Percentiles rank a stretch among this genome's conserved stretches.
Evolutionary conservation across 2,329 filamentous ascomycete species (phyloP).

Genomic region (Penicillium sp.): DNA sequence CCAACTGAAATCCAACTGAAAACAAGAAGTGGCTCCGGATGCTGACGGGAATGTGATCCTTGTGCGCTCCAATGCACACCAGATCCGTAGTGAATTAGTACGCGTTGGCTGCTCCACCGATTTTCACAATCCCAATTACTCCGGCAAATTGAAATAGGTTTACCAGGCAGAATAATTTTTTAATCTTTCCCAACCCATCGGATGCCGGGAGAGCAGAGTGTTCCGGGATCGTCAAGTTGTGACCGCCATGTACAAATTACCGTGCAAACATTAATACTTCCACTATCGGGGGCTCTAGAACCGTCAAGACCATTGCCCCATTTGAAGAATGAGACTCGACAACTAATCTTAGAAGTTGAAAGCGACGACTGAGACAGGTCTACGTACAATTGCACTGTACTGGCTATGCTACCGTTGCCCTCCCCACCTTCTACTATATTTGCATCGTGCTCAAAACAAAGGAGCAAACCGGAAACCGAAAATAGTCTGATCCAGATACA

Average conservation of each 20-base stretch:
- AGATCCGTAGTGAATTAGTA: not conserved
- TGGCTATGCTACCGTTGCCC: not conserved
- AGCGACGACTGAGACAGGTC: slow-evolving; percentile 10
- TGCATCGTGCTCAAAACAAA: not conserved
- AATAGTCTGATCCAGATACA: not conserved
- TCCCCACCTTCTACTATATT: slow-evolving; percentile 7
- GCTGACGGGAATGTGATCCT: slow-evolving; percentile 14
- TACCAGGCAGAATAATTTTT: slow-evolving; percentile 14
- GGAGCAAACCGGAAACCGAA: not conserved
- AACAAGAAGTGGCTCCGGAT: slow-evolving; percentile 10
- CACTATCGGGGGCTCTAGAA: slow-evolving; percentile 9
- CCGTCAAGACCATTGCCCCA: not conserved
- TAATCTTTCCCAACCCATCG: not conserved
- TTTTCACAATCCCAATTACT: not conserved
- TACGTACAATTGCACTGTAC: slow-evolving; percentile 5
- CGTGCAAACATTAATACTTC: not conserved
- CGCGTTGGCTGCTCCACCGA: slow-evolving; percentile 15
- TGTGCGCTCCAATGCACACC: not conserved
- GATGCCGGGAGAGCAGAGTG: slow-evolving; percentile 7
- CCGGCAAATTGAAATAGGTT: not conserved
- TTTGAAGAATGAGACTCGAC: slow-evolving; percentile 2
- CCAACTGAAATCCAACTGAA: not conserved
- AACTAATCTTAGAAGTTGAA: slow-evolving; percentile 9
- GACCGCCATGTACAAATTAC: not conserved
- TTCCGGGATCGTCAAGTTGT: slow-evolving; percentile 7